These are phyloP conservation scores for Solanum raphanifolium DNA, from an alignment of 257 asterid genomes.

Conservation along the genomic window DNA sequence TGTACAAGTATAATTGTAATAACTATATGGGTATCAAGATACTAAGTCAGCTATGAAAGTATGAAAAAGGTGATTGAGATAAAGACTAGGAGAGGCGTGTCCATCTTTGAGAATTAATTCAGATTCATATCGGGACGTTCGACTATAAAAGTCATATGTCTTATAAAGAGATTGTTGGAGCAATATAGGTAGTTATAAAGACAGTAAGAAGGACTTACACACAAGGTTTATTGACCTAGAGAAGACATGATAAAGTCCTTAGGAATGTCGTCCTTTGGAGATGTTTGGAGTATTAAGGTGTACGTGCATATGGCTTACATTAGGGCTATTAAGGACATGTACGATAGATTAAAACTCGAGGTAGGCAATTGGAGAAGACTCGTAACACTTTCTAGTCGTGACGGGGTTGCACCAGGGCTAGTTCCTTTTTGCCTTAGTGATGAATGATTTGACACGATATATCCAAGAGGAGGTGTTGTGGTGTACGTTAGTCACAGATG, in stretches of 20 bases:
- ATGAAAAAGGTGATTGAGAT: background rate
- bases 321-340: background rate
- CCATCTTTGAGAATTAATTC: background rate
- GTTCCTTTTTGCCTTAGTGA: too few species aligned
- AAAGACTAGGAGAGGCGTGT: background rate
- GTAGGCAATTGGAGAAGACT: background rate
- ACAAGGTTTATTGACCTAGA: background rate
- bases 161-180: background rate
- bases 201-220: background rate
- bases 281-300: background rate
- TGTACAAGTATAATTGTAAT: background rate
- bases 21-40: background rate
- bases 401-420: background rate
- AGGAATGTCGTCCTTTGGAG: background rate
- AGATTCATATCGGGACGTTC: fast-evolving
- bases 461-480: too few species aligned
- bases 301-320: background rate
- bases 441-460: background rate
- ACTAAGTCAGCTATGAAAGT: background rate
- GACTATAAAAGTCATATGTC: background rate
- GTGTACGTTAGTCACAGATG: background rate
- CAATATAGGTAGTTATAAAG: background rate
- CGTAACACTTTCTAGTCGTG: too few species aligned
- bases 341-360: too few species aligned
- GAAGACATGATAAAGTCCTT: background rate